A percentile compares a stretch with the other conserved stretches of the same genome.
phyloP scores from a whole-genome alignment of 176 grass and related monocot genomes.

The Musa troglodytarum region DNA sequence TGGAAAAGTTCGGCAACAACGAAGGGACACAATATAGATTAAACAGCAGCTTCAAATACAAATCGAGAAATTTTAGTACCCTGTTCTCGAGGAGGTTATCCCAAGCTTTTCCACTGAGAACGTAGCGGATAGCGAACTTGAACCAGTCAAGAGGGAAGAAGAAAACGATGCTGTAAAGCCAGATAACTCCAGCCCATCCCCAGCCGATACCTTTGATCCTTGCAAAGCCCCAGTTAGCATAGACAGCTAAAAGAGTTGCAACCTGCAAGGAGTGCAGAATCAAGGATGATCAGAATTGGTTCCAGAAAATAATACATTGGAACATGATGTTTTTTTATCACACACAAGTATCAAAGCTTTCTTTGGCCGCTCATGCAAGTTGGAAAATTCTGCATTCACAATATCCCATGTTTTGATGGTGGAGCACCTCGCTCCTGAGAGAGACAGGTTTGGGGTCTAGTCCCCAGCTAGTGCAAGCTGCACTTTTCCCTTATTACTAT shows the following conservation, averaged over 20 bases:
- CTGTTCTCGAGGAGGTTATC: slow-evolving; percentile 19
- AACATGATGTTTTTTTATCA: not conserved
- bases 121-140: slow-evolving; percentile 19
- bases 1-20: not conserved
- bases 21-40: not conserved
- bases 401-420: too few species aligned
- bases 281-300: not conserved
- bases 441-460: too few species aligned
- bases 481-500: too few species aligned
- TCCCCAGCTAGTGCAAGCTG: too few species aligned
- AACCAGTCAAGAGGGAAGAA: slow-evolving; percentile 23
- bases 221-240: slow-evolving; percentile 20
- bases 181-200: slow-evolving; percentile 23
- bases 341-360: too few species aligned
- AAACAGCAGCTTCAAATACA: not conserved
- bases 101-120: slow-evolving; percentile 22
- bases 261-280: not conserved
- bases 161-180: slow-evolving; percentile 18
- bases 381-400: too few species aligned
- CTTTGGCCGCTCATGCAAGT: too few species aligned
- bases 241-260: slow-evolving; percentile 19
- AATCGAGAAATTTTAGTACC: not conserved
- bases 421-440: too few species aligned
- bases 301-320: not conserved
- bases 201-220: slow-evolving; percentile 17